phyloP scores from a whole-genome alignment of 345 rosid species.

The Kernera saxatilis region DNA sequence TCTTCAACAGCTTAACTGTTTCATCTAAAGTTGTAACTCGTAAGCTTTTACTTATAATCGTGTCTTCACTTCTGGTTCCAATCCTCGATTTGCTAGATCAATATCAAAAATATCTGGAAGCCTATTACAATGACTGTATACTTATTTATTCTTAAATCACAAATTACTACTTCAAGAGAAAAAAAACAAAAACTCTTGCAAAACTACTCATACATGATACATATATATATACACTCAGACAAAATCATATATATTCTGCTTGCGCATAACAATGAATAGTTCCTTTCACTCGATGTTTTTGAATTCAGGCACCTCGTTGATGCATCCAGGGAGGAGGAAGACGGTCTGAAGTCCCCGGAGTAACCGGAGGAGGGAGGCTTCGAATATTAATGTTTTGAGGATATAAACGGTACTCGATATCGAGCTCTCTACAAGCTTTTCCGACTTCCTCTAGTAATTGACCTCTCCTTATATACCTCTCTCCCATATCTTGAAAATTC shows the following conservation, averaged over 20 bases:
- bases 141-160: neutral
- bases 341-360: conserved; percentile 27
- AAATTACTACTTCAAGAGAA: neutral
- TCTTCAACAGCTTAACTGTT: neutral
- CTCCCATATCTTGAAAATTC: conserved; percentile 84
- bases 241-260: neutral
- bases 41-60: neutral
- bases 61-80: neutral
- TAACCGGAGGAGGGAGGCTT: conserved; percentile 38
- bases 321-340: conserved; percentile 43
- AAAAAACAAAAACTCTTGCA: neutral
- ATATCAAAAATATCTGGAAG: neutral
- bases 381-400: conserved; percentile 58
- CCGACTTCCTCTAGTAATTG: conserved; percentile 63
- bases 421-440: conserved; percentile 65
- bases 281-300: too few relatives aligned
- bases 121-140: neutral
- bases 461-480: conserved; percentile 53
- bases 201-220: conserved; percentile 1
- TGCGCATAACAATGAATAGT: neutral
- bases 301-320: conserved; percentile 8
- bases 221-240: neutral
- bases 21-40: neutral
- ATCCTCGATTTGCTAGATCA: neutral
- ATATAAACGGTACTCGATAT: conserved; percentile 64